Conservation (phyloP, 2,329 filamentous ascomycete species). For the Knufia fluminis region DNA sequence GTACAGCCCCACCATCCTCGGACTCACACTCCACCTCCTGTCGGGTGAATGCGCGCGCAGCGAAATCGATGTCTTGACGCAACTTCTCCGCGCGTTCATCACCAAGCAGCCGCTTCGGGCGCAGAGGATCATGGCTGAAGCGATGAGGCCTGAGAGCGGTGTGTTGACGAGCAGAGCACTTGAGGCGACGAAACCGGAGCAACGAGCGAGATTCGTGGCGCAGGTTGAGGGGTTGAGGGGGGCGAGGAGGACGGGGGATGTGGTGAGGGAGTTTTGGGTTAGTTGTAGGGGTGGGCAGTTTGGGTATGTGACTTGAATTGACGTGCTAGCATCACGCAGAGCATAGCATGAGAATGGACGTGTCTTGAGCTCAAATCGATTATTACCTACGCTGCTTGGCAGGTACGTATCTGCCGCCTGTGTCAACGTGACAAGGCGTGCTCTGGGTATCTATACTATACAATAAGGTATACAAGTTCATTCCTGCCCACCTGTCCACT, state of each 20-base stretch:
- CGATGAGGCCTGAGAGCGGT: slow-evolving; percentile 27
- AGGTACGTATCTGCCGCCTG: too few species aligned
- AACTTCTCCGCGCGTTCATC: slow-evolving; percentile 33
- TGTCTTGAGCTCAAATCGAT: too few species aligned
- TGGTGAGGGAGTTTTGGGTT: slow-evolving; percentile 36
- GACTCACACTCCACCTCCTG: slow-evolving; percentile 33
- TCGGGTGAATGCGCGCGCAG: slow-evolving; percentile 37
- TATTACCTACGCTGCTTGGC: too few species aligned
- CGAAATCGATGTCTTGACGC: slow-evolving; percentile 34
- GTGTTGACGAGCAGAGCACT: slow-evolving; percentile 16
- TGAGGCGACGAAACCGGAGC: slow-evolving; percentile 26
- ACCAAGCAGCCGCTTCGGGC: slow-evolving; percentile 35
- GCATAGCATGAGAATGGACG: too few species aligned
- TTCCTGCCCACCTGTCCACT: too few species aligned
- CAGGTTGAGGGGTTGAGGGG: slow-evolving; percentile 33
- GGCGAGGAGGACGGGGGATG: slow-evolving; percentile 30
- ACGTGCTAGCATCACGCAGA: too few species aligned
- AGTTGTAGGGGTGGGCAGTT: slow-evolving; percentile 32
- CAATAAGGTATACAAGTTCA: too few species aligned
- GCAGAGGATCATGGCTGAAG: slow-evolving; percentile 29
- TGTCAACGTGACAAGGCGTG: too few species aligned
- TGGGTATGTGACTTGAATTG: slow-evolving; percentile 19
- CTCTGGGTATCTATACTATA: too few species aligned
- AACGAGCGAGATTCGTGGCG: slow-evolving; percentile 34
- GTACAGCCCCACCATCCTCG: slow-evolving; percentile 31